Evolutionary conservation across 768 basidiomycete genomes (phyloP), one percentile per base, ranked within the genome.

Genomic region (Tulasnella sp.): DNA sequence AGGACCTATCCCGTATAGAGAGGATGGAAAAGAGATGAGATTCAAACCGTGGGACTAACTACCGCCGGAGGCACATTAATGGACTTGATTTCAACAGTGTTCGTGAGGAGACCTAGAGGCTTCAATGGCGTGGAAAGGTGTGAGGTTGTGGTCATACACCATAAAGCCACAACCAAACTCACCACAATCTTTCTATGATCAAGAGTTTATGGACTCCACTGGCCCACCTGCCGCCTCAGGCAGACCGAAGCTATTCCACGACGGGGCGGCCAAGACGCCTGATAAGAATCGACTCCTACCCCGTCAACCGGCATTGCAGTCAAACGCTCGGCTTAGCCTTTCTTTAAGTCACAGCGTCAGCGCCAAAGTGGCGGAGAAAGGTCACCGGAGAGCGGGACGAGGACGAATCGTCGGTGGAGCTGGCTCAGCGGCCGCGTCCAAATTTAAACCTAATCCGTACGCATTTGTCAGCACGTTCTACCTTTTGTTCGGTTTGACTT

Each of bases 141-240:
- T 54, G 37, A 25, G n/a, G 3, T 34, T n/a, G 67, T 42, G 39
- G 25, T 17, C 15, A 49, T 22, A 9, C 22, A 34, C 42, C 14
- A 54, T 22, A 71, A 42, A 58, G 54, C 40, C 39, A 19, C 39
- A 42, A 12, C 29, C 29, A 54, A 22, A 84, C 90, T 45, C 78
- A 96, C 96, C 93, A 82, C 96, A 97, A 83, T 91, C 84, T 0
- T 49, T 71, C 81, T 89, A 97, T 15, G 82, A 82, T 93, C 94
- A 96, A 68, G 85, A 82, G 5, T 87, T 84, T 45, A 82, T 84
- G 2, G 82, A 78, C 67, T 82, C 81, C 31, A 84, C 82, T 5
- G 83, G 76, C 3, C 81, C 77, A 74, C 81, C n/a, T n/a, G n/a
- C n/a, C n/a, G n/a, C 84, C 76, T 34, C 29, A n/a, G 58, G 29